Evolutionary conservation across 768 basidiomycete species (phyloP).

Genomic region (Rubroboletus satanas): DNA sequence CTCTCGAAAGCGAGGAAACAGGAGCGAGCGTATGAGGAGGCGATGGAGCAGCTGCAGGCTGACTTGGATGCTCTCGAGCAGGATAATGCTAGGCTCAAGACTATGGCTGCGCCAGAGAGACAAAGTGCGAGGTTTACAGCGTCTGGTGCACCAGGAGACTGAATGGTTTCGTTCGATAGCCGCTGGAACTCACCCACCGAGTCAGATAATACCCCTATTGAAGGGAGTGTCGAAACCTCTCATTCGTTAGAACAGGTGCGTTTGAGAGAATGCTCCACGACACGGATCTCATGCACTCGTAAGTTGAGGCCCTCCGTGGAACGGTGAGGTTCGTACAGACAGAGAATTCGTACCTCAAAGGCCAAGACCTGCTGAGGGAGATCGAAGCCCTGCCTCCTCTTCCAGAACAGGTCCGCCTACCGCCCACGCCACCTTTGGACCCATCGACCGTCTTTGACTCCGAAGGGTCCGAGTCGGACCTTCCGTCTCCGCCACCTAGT

Average conservation of each 20-base stretch:
- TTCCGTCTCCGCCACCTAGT: slow-evolving; percentile 42
- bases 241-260: slow-evolving; percentile 87
- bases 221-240: slow-evolving; percentile 59
- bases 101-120: slow-evolving; percentile 60
- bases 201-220: slow-evolving; percentile 43
- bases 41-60: slow-evolving; percentile 87
- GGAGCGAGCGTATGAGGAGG: slow-evolving; percentile 85
- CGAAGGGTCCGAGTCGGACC: slow-evolving; percentile 55
- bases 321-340: slow-evolving; percentile 89
- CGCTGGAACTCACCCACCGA: slow-evolving; percentile 51
- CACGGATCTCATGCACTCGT: slow-evolving; percentile 10
- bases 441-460: slow-evolving; percentile 71
- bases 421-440: slow-evolving; percentile 47
- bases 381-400: slow-evolving; percentile 74
- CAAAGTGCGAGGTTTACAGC: slow-evolving; percentile 48
- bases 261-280: background rate
- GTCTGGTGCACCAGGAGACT: background rate
- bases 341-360: slow-evolving; percentile 92
- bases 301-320: slow-evolving; percentile 91
- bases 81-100: slow-evolving; percentile 82
- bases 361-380: slow-evolving; percentile 83
- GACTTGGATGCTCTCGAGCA: slow-evolving; percentile 86
- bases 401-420: slow-evolving; percentile 42
- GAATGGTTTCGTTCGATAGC: slow-evolving; percentile 21
- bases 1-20: slow-evolving; percentile 80